Evolutionary conservation across 306 rosid species (phyloP).

Genomic region (Rosa persica): DNA sequence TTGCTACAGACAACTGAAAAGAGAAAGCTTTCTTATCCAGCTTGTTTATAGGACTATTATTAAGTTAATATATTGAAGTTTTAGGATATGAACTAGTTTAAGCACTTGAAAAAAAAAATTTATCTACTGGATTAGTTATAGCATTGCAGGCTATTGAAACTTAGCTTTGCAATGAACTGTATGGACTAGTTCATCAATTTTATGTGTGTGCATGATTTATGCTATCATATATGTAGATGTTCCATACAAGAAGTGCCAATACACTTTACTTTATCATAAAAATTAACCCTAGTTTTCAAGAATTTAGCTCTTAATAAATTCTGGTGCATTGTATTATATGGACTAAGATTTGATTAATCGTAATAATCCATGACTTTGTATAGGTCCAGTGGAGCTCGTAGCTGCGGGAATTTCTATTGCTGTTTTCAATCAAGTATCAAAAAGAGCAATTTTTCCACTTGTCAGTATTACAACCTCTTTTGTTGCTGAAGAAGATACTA

Average conservation of each 20-base stretch:
- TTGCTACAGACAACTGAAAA: background rate
- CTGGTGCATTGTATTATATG: background rate
- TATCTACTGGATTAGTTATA: background rate
- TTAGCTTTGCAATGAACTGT: background rate
- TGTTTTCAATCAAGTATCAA: slow-evolving; percentile 72
- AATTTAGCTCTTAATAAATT: background rate
- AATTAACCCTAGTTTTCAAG: background rate
- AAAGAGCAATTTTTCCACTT: slow-evolving; percentile 69
- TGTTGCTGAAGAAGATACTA: slow-evolving; percentile 75
- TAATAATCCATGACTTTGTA: slow-evolving; percentile 12
- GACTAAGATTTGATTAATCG: background rate
- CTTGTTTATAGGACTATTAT: background rate
- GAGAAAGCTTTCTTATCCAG: background rate
- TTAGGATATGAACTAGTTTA: background rate
- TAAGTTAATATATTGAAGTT: background rate
- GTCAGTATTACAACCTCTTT: slow-evolving; percentile 79
- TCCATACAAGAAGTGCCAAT: background rate
- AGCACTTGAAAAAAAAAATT: background rate
- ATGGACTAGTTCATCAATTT: background rate
- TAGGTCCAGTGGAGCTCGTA: slow-evolving; percentile 84
- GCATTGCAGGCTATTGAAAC: background rate
- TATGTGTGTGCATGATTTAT: background rate
- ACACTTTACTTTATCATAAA: background rate
- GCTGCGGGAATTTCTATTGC: slow-evolving; percentile 84
- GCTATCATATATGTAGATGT: background rate